Evolutionary conservation across 2,329 filamentous ascomycete species (phyloP).

Genomic region (Neofusicoccum cordaticola): DNA sequence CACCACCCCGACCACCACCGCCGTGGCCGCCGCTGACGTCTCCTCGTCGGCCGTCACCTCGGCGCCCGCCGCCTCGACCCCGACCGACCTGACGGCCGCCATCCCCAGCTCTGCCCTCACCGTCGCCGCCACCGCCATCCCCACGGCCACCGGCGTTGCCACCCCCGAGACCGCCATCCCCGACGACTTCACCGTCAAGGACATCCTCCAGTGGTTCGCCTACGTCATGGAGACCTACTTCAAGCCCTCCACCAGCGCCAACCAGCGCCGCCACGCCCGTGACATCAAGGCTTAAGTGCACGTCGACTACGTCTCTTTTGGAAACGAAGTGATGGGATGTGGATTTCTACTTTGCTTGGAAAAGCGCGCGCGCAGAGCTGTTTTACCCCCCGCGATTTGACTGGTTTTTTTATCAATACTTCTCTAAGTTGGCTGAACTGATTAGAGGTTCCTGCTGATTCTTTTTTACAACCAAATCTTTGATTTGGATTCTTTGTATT

Average conservation of each 20-base stretch:
- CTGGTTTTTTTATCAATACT: too few species aligned
- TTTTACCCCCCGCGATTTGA: too few species aligned
- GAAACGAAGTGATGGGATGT: too few species aligned
- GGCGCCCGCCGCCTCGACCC: slow-evolving; percentile 14
- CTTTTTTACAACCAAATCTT: background rate
- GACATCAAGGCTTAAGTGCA: background rate
- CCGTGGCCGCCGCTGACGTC: slow-evolving; percentile 16
- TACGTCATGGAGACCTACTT: slow-evolving; percentile 21
- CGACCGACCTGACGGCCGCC: slow-evolving; percentile 16
- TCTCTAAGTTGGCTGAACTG: background rate
- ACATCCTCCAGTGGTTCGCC: slow-evolving; percentile 33
- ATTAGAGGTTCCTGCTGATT: background rate
- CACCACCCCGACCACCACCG: background rate
- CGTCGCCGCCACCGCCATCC: slow-evolving; percentile 3
- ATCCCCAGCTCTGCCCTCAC: slow-evolving; percentile 20
- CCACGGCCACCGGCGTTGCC: slow-evolving; percentile 14
- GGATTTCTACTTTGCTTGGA: too few species aligned
- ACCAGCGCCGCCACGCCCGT: slow-evolving; percentile 19
- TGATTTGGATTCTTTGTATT: background rate
- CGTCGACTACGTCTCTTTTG: too few species aligned
- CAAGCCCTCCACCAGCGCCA: background rate
- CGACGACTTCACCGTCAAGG: slow-evolving; percentile 33
- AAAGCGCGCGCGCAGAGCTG: too few species aligned
- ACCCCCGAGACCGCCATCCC: slow-evolving; percentile 21
- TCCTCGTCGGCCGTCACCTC: slow-evolving; percentile 18